These are phyloP conservation scores for Rhizopogon roseolus DNA, from an alignment of 768 basidiomycete genomes.

Conservation along the genomic window DNA sequence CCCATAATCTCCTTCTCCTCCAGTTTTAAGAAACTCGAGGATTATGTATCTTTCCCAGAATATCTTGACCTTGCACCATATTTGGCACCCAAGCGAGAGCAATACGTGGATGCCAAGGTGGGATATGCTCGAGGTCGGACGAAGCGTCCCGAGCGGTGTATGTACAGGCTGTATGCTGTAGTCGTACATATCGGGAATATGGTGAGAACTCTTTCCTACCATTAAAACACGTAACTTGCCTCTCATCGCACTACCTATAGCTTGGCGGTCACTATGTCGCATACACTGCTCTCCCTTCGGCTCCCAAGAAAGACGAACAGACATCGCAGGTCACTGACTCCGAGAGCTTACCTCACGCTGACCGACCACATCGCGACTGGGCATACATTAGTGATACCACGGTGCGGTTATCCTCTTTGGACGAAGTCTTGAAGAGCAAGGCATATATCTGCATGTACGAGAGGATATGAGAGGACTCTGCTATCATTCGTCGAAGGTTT, in stretches of 20 bases:
- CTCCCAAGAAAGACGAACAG: slow-evolving; percentile 11
- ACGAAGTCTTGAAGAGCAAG: slow-evolving; percentile 87
- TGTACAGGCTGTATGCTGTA: slow-evolving; percentile 74
- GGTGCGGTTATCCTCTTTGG: slow-evolving; percentile 75
- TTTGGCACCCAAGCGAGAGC: slow-evolving; percentile 75
- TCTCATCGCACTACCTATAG: slow-evolving; percentile 30
- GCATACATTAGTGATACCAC: slow-evolving; percentile 88
- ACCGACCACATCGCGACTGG: slow-evolving; percentile 55
- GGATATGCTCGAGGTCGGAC: slow-evolving; percentile 17
- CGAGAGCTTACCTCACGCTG: slow-evolving; percentile 8
- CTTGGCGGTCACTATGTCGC: slow-evolving; percentile 89
- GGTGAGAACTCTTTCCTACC: slow-evolving; percentile 38
- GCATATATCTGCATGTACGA: slow-evolving; percentile 96
- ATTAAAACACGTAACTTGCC: neutral
- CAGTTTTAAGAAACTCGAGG: slow-evolving; percentile 86
- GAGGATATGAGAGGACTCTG: slow-evolving; percentile 39
- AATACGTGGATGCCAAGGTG: slow-evolving; percentile 48
- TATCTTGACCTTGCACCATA: slow-evolving; percentile 81
- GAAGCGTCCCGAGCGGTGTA: slow-evolving; percentile 35
- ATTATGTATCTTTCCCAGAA: slow-evolving; percentile 88
- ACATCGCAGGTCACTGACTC: slow-evolving; percentile 1
- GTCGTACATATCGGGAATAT: slow-evolving; percentile 87
- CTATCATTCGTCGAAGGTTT: neutral
- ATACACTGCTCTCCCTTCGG: slow-evolving; percentile 66
- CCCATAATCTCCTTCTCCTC: slow-evolving; percentile 59